A percentile compares a stretch with the other conserved stretches of the same genome.
phyloP scores from a whole-genome alignment of 345 rosid species.

The Reutealis trisperma region DNA sequence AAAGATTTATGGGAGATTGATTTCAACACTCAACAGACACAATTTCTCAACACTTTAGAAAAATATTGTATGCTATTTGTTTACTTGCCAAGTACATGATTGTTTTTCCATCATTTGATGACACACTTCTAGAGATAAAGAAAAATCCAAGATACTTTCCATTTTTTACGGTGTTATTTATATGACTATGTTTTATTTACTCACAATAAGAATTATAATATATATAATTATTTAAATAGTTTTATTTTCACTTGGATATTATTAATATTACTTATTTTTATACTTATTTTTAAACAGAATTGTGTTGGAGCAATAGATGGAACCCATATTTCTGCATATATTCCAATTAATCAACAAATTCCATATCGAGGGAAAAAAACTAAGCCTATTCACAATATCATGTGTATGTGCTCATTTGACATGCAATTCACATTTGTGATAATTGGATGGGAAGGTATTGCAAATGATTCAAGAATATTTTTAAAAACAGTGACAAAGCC shows the following conservation, averaged over 20 bases:
- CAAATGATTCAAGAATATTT: not conserved
- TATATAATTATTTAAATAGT: too few species aligned
- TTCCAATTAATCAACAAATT: not conserved
- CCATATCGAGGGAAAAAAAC: not conserved
- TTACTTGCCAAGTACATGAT: not conserved
- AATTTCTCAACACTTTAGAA: not conserved
- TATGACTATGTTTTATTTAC: not conserved
- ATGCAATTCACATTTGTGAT: not conserved
- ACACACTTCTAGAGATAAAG: not conserved
- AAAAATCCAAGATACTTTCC: not conserved
- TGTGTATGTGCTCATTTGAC: not conserved
- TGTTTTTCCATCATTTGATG: not conserved
- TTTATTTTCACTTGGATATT: not conserved
- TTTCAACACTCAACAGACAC: not conserved
- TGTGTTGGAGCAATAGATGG: not conserved
- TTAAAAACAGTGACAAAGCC: too few species aligned
- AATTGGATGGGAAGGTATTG: not conserved
- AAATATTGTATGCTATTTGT: not conserved
- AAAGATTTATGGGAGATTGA: not conserved
- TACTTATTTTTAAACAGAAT: not conserved
- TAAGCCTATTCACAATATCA: not conserved
- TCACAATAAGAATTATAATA: not conserved
- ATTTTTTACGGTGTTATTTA: not conserved
- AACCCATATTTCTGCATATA: not conserved
- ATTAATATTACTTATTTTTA: too few species aligned